These are phyloP conservation scores for Cladobotryum mycophilum DNA, from an alignment of 2,329 filamentous ascomycete species.

Conservation along the genomic window DNA sequence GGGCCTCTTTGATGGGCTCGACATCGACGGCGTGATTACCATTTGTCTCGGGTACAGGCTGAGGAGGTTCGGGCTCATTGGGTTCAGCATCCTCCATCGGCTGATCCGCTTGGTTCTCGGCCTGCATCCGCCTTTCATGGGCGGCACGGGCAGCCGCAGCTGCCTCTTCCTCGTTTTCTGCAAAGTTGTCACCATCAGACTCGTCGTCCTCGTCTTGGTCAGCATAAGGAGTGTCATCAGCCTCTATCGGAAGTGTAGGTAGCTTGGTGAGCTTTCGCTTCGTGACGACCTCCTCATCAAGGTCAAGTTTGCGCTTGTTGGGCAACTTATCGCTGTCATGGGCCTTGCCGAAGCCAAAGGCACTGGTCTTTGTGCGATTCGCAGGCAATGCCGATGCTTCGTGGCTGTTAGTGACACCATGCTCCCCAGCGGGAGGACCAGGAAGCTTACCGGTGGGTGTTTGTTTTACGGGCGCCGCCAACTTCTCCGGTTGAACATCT, in stretches of 20 bases:
- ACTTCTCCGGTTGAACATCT: constrained; percentile 32
- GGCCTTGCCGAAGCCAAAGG: constrained; percentile 74
- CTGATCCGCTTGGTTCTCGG: constrained; percentile 38
- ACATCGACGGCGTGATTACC: constrained; percentile 8
- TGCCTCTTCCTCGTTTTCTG: constrained; percentile 78
- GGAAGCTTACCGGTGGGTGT: constrained; percentile 29
- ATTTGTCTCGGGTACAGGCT: constrained; percentile 8
- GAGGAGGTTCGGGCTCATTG: constrained; percentile 16
- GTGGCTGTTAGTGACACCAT: constrained; percentile 19
- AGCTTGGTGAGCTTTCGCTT: constrained; percentile 88
- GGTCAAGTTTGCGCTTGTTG: constrained; percentile 68
- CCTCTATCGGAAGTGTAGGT: constrained; percentile 65
- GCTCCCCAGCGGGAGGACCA: not conserved
- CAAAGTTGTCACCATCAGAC: constrained; percentile 69
- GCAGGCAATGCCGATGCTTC: constrained; percentile 54
- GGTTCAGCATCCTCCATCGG: constrained; percentile 23
- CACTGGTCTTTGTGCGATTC: constrained; percentile 67
- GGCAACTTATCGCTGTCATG: constrained; percentile 60
- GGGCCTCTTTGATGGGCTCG: not conserved
- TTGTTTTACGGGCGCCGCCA: constrained; percentile 27
- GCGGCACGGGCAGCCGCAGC: constrained; percentile 79
- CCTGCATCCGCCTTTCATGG: constrained; percentile 67
- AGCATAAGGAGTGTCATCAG: constrained; percentile 54
- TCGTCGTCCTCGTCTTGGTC: constrained; percentile 64
- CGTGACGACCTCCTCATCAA: constrained; percentile 82